Evolutionary conservation across 208 protist species (phyloP).

Genomic region (Leishmania guyanensis): DNA sequence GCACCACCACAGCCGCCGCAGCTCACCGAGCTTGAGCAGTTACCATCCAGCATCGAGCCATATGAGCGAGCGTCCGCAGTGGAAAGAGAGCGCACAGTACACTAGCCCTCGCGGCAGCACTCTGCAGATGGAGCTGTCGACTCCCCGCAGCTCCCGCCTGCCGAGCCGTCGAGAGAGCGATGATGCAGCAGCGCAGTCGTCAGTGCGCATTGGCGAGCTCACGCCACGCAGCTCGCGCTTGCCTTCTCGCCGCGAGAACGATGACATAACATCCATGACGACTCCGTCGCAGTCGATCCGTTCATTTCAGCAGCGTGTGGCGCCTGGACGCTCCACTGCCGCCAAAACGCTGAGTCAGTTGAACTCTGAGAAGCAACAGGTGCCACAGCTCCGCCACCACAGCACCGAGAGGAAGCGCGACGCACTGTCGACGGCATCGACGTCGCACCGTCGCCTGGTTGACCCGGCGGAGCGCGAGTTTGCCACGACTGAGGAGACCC

Average conservation of each 20-base stretch:
- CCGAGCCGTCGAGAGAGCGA: constrained; percentile 33
- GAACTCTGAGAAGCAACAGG: constrained; percentile 13
- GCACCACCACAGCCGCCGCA: constrained; percentile 9
- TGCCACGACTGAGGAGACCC: constrained; percentile 1
- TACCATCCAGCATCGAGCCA: constrained; percentile 11
- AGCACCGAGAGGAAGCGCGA: constrained; percentile 3
- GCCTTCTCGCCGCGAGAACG: constrained; percentile 29
- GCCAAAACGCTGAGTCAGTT: background rate
- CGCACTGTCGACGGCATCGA: background rate
- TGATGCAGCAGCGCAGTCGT: constrained; percentile 21
- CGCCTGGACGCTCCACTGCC: constrained; percentile 12
- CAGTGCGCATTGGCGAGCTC: constrained; percentile 22
- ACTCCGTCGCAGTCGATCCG: constrained; percentile 42
- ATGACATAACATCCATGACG: constrained; percentile 21
- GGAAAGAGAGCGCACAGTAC: constrained; percentile 6
- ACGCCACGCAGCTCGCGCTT: constrained; percentile 44
- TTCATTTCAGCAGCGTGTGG: constrained; percentile 31
- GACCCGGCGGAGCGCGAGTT: constrained; percentile 43
- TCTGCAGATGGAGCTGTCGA: constrained; percentile 23
- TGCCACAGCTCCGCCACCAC: constrained; percentile 13
- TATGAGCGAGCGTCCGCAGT: constrained; percentile 24
- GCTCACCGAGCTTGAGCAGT: constrained; percentile 11
- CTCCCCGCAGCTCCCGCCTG: constrained; percentile 33
- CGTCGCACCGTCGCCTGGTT: constrained; percentile 12
- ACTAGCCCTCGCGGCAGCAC: constrained; percentile 7